Evolutionary conservation across 202 grass and related monocot genomes (phyloP).

Genomic region (Dendrocalamus latiflorus): DNA sequence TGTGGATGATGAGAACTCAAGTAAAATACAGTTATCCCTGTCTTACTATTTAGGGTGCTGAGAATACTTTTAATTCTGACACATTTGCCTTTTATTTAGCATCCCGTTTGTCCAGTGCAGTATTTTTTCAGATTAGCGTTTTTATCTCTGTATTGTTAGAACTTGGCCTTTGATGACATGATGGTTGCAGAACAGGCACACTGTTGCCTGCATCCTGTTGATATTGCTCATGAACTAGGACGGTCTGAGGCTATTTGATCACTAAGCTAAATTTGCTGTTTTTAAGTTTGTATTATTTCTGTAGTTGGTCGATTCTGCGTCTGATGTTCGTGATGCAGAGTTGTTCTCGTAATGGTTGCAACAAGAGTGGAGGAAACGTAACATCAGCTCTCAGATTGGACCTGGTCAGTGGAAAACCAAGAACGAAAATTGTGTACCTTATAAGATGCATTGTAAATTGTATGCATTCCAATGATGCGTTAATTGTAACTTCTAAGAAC

Average conservation of each 20-base stretch:
- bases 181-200: slow-evolving; percentile 32
- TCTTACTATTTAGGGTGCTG: slow-evolving; percentile 55
- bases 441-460: neutral
- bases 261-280: neutral
- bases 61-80: slow-evolving; percentile 38
- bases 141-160: neutral
- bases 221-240: slow-evolving; percentile 46
- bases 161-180: slow-evolving; percentile 40
- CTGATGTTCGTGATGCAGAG: neutral
- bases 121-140: too few relatives aligned
- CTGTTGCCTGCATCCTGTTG: neutral
- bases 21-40: slow-evolving; percentile 51
- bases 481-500: neutral
- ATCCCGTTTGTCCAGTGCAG: too few relatives aligned
- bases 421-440: neutral
- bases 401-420: neutral
- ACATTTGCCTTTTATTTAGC: neutral
- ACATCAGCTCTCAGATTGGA: neutral
- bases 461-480: neutral
- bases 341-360: neutral
- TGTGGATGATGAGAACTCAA: slow-evolving; percentile 45
- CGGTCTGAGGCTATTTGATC: slow-evolving; percentile 36
- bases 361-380: neutral
- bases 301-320: neutral
- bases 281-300: neutral